phyloP scores from a whole-genome alignment of 768 basidiomycete species.

The Chlorophyllum brunneum region DNA sequence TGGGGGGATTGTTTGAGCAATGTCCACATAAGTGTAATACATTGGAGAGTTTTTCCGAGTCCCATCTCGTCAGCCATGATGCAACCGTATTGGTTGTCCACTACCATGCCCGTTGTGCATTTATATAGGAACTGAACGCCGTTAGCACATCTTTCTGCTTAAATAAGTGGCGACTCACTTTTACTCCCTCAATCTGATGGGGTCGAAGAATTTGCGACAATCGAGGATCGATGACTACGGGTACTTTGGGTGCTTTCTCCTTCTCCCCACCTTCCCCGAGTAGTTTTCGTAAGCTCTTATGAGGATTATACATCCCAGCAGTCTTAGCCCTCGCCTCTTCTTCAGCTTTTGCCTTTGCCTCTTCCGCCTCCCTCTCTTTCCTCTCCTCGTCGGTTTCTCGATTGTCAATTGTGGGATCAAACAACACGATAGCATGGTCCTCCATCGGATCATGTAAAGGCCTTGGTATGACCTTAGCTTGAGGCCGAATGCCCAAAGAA shows the following conservation, averaged over 20 bases:
- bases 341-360: conserved; percentile 57
- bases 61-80: conserved; percentile 99
- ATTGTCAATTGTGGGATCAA: conserved; percentile 94
- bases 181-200: conserved; percentile 98
- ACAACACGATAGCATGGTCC: conserved; percentile 95
- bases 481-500: conserved; percentile 83
- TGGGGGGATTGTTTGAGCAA: conserved; percentile 92
- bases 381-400: conserved; percentile 86
- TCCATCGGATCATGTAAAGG: conserved; percentile 98
- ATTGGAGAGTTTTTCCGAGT: conserved; percentile 94
- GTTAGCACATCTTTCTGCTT: conserved; percentile 11
- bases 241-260: conserved; percentile 69
- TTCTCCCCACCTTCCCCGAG: conserved; percentile 74
- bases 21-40: conserved; percentile 94
- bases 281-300: conserved; percentile 82
- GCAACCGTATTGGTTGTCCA: conserved; percentile 87
- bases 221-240: conserved; percentile 93
- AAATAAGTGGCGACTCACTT: conserved; percentile 46
- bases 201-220: conserved; percentile 87
- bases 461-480: conserved; percentile 75
- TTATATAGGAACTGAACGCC: conserved; percentile 81
- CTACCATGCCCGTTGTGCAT: conserved; percentile 91
- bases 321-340: conserved; percentile 67
- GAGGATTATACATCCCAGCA: conserved; percentile 80
- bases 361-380: conserved; percentile 69